Conservation (phyloP, 2,329 filamentous ascomycete species). For the Pseudophaeomoniella oleicola region DNA sequence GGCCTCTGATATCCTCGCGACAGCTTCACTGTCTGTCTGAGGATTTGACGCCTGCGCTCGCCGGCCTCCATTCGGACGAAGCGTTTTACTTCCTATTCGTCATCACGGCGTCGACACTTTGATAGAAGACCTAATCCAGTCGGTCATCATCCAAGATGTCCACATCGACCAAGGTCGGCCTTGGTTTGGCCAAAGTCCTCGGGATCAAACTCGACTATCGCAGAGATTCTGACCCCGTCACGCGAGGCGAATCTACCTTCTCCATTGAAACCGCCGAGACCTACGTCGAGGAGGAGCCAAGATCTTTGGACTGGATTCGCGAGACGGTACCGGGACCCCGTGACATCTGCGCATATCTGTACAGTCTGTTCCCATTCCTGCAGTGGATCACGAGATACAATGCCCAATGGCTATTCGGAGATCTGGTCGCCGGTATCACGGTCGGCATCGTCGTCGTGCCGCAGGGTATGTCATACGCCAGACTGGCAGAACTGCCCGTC, state of each 20-base stretch:
- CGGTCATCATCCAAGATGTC: constrained; percentile 7
- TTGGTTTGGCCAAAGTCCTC: constrained; percentile 60
- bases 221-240: constrained; percentile 51
- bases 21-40: too few species aligned
- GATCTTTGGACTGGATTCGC: constrained; percentile 54
- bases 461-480: constrained; percentile 90
- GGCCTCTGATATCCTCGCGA: too few species aligned
- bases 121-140: too few species aligned
- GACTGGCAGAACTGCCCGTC: constrained; percentile 62
- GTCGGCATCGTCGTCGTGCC: constrained; percentile 77
- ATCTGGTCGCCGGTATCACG: constrained; percentile 71
- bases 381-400: constrained; percentile 90
- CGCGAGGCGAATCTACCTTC: constrained; percentile 64
- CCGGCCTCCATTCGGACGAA: too few species aligned
- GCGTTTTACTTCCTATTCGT: too few species aligned
- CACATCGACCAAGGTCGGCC: constrained; percentile 46
- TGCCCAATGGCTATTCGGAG: constrained; percentile 71
- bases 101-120: too few species aligned
- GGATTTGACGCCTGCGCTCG: too few species aligned
- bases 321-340: constrained; percentile 45
- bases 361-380: constrained; percentile 70
- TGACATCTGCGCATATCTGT: constrained; percentile 46
- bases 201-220: constrained; percentile 67
- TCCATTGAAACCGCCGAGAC: constrained; percentile 59
- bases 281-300: constrained; percentile 74